Base-by-base conservation (phyloP, 2,329 filamentous ascomycete genomes). In the Penicillium olsonii region DNA sequence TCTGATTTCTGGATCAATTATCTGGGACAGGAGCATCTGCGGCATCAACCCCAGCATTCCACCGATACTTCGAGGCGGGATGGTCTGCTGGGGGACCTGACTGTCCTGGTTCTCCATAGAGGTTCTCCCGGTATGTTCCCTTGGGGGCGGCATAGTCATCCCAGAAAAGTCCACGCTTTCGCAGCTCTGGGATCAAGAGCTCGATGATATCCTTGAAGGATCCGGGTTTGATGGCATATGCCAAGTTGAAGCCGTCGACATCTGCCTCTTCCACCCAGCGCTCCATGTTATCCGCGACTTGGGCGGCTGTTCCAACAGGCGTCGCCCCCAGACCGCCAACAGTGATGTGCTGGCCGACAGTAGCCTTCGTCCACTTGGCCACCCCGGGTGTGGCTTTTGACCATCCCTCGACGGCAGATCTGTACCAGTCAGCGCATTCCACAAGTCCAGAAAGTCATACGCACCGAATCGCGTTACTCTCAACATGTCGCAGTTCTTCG, bases 241-340 rank as follows among this genome's bases (percentile, higher is more conserved):
- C 82, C 65, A 90, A 78, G 62, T 90, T 90, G 69, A 90, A 90
- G 0, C 87, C 87, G 62, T 90, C 87, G 1, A 90, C 79, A 56
- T 88, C 87, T 0, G 84, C 85, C 64, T 88, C 85, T 5, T 73
- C 62, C 0, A 88, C 74, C 86, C 87, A 90, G 0, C 74, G 68
- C 68, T 90, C 84, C 48, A 90, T 75, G 37, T 80, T 78, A 62
- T 90, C 85, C 0, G 84, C 87, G 1, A 89, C 84, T 55, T 83
- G 80, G 14, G 76, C 66, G 0, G 86, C 73, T 0, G 84, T 88
- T 0, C 87, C 87, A 0, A 89, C 82, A 2, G 84, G 67, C 0
- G 84, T 78, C 0, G 84, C 81, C 0, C 85, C 84, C 15, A 87
- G 78, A 1, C 87, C 87, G 4, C 87, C 87, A 11, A 89, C 77